phyloP scores from a whole-genome alignment of 495 filamentous ascomycete genomes.

The Lichenothelia convexa region DNA sequence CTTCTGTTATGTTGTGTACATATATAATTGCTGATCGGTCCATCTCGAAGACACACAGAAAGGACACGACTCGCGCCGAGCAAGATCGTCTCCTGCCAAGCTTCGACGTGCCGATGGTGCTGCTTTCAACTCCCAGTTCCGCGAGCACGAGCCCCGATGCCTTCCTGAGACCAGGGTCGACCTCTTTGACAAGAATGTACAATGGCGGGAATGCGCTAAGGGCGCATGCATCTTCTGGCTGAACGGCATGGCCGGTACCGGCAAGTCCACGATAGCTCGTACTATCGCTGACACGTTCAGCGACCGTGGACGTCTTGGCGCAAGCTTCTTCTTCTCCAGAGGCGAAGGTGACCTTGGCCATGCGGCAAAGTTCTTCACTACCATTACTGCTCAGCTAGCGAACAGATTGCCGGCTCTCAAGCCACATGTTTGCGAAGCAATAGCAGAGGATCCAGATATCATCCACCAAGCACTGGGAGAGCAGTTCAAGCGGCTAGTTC shows the following conservation, averaged over 20 bases:
- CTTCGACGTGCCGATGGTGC: constrained; percentile 7
- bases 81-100: constrained; percentile 1
- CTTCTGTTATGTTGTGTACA: too few species aligned
- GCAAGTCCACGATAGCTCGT: constrained; percentile 19
- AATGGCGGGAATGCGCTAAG: constrained; percentile 8
- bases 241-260: constrained; percentile 16
- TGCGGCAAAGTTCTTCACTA: constrained; percentile 13
- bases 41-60: too few species aligned
- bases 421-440: constrained; percentile 1
- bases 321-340: constrained; percentile 17
- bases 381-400: constrained; percentile 9
- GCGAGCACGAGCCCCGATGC: constrained; percentile 8
- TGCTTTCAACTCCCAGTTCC: constrained; percentile 9
- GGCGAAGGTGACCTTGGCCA: constrained; percentile 7
- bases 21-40: too few species aligned
- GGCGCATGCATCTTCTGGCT: constrained; percentile 20
- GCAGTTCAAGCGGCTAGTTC: constrained; percentile 10
- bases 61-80: too few species aligned
- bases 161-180: constrained; percentile 12
- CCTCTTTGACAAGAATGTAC: constrained; percentile 11
- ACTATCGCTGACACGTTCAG: constrained; percentile 8
- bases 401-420: constrained; percentile 1
- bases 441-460: constrained; percentile 5
- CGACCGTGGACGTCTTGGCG: constrained; percentile 5
- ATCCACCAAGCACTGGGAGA: constrained; percentile 5